Percentiles rank a stretch among this genome's conserved stretches.
These are phyloP conservation scores for Phytophthora multivora DNA, from an alignment of 352 stramenopile genomes.

Conservation along the genomic window DNA sequence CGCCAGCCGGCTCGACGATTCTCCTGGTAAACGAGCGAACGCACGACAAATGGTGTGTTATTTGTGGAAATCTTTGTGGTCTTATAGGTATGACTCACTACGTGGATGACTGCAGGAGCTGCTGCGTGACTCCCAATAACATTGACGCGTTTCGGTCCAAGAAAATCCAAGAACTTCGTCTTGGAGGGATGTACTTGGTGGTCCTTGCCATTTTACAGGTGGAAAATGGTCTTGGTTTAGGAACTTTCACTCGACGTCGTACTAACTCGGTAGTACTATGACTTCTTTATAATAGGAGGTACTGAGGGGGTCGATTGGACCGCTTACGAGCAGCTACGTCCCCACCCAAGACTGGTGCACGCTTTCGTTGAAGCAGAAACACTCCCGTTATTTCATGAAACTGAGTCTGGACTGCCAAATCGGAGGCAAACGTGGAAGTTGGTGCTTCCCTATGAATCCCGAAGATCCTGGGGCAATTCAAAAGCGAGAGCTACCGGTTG, in stretches of 20 bases:
- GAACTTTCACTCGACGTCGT: not conserved
- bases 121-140: constrained; percentile 8
- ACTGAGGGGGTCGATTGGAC: constrained; percentile 8
- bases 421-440: constrained; percentile 12
- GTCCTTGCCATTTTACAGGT: constrained; percentile 20
- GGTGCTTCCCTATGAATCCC: constrained; percentile 25
- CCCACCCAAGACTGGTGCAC: constrained; percentile 18
- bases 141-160: constrained; percentile 19
- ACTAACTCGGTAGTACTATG: not conserved
- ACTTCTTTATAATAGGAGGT: constrained; percentile 1
- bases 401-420: constrained; percentile 22
- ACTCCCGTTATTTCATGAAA: constrained; percentile 27
- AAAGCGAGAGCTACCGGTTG: not conserved
- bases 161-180: constrained; percentile 10
- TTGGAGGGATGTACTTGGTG: constrained; percentile 3
- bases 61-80: not conserved
- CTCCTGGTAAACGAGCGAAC: constrained; percentile 10
- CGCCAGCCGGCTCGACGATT: not conserved
- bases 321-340: constrained; percentile 12
- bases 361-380: constrained; percentile 16
- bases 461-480: constrained; percentile 21
- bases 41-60: constrained; percentile 14
- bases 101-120: constrained; percentile 7
- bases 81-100: too few species aligned
- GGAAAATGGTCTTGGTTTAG: not conserved